A percentile compares a stretch with the other conserved stretches of the same genome.
These are phyloP conservation scores for Penicillium sp. DNA, from an alignment of 2,329 filamentous ascomycete genomes.

Conservation along the genomic window DNA sequence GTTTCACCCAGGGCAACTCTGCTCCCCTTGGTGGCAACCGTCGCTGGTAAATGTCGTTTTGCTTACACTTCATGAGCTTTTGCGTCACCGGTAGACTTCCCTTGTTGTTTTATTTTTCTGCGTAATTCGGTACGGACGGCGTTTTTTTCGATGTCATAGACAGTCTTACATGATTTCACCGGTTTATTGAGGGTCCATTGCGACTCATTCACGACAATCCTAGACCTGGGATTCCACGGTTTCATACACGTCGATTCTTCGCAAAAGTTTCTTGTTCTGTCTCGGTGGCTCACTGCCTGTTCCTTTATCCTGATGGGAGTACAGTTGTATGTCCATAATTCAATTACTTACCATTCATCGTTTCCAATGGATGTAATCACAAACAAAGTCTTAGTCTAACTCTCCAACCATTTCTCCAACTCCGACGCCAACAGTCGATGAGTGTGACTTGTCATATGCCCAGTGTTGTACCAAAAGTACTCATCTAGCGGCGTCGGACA, in stretches of 20 bases:
- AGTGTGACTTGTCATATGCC: constrained; percentile 47
- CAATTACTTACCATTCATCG: not conserved
- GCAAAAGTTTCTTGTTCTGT: constrained; percentile 17
- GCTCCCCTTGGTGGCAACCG: constrained; percentile 58
- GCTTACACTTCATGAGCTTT: constrained; percentile 26
- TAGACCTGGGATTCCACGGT: constrained; percentile 13
- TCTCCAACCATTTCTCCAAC: constrained; percentile 16
- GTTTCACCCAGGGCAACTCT: constrained; percentile 59
- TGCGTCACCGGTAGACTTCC: constrained; percentile 31
- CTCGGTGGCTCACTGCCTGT: not conserved
- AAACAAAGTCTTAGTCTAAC: not conserved
- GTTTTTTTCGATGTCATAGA: constrained; percentile 40
- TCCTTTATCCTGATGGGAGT: not conserved
- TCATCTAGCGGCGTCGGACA: constrained; percentile 43
- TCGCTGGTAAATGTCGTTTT: constrained; percentile 53
- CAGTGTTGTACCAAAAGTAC: constrained; percentile 53
- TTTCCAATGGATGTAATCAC: too few relatives aligned
- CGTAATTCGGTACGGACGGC: constrained; percentile 41
- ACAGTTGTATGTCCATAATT: constrained; percentile 13
- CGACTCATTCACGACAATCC: constrained; percentile 9
- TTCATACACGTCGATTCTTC: constrained; percentile 21
- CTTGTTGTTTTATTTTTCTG: constrained; percentile 23
- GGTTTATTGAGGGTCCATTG: constrained; percentile 8
- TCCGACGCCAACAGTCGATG: constrained; percentile 41
- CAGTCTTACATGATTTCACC: constrained; percentile 29